Percentiles rank a stretch among this genome's conserved stretches.
Evolutionary conservation across 257 asterid species (phyloP).

Genomic region (Salvia rosmarinus): DNA sequence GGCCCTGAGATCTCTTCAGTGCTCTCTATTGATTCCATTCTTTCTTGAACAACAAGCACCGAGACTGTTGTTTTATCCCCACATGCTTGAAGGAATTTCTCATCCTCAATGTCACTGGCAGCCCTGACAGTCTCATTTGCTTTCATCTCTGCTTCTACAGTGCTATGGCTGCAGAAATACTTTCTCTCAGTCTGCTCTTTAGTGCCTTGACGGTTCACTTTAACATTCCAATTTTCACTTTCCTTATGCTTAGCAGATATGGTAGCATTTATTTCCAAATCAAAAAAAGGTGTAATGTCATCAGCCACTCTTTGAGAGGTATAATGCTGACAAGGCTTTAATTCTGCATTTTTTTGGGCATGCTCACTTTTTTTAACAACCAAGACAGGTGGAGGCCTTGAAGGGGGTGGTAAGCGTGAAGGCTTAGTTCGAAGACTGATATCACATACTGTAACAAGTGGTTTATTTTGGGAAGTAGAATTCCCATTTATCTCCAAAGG

Average conservation of each 20-base stretch:
- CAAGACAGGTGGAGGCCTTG: conserved; percentile 85
- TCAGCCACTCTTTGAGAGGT: conserved; percentile 47
- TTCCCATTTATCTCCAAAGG: conserved; percentile 37
- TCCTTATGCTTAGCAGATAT: conserved; percentile 41
- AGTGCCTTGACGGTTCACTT: conserved; percentile 42
- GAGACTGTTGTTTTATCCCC: conserved; percentile 33
- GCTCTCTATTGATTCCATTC: conserved; percentile 33
- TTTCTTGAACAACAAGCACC: conserved; percentile 41
- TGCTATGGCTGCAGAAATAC: conserved; percentile 34
- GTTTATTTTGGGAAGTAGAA: conserved; percentile 45
- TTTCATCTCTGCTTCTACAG: conserved; percentile 42
- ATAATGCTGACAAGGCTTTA: conserved; percentile 47
- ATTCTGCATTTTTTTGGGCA: conserved; percentile 40
- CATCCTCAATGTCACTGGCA: conserved; percentile 39
- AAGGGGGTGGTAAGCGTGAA: conserved; percentile 84
- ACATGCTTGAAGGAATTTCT: conserved; percentile 31
- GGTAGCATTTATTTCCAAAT: conserved; percentile 58
- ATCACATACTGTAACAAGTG: conserved; percentile 70
- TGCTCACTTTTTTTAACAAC: conserved; percentile 44
- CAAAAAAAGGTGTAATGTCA: conserved; percentile 51
- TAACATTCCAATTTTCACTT: conserved; percentile 46
- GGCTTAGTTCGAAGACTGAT: conserved; percentile 85
- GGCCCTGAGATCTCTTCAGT: conserved; percentile 38
- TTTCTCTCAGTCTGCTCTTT: conserved; percentile 46
- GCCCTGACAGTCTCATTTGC: conserved; percentile 34